Conservation (phyloP, 2,329 filamentous ascomycete genomes). For the Fusarium tupiense region DNA sequence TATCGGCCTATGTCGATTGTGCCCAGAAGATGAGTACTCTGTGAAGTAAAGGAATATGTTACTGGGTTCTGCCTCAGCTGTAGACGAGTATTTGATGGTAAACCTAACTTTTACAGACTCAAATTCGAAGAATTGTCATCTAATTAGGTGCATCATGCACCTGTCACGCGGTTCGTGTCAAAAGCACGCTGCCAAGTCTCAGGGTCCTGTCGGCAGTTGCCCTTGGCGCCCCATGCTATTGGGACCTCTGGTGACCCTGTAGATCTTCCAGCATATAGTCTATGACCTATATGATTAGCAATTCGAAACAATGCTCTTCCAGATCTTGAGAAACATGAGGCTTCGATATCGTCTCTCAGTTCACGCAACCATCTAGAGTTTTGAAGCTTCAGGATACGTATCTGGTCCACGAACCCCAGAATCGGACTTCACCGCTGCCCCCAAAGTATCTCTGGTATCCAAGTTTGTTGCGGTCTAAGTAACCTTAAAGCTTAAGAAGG, state of each 20-base stretch:
- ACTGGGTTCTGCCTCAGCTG: rapidly evolving
- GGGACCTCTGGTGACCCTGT: neutral
- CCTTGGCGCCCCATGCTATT: neutral
- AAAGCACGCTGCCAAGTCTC: neutral
- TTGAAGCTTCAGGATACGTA: no score
- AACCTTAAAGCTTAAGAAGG: neutral
- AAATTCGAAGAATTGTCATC: neutral
- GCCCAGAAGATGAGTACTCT: neutral
- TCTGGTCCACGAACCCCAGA: neutral
- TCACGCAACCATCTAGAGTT: no score
- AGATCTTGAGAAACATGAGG: neutral
- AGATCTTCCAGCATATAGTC: neutral
- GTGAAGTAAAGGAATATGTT: neutral
- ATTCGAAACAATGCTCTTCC: neutral
- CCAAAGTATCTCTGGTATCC: neutral
- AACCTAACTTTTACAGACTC: no score
- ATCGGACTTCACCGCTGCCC: neutral
- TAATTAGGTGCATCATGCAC: neutral
- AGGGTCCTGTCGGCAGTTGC: neutral
- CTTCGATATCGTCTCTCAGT: neutral
- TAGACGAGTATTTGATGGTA: no score
- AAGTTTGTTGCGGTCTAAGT: neutral
- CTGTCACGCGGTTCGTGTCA: neutral
- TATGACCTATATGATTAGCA: neutral
- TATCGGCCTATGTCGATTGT: neutral